Percentiles rank a stretch among this genome's conserved stretches.
Conservation (phyloP, 2,329 filamentous ascomycete species). For the Fusarium citri region DNA sequence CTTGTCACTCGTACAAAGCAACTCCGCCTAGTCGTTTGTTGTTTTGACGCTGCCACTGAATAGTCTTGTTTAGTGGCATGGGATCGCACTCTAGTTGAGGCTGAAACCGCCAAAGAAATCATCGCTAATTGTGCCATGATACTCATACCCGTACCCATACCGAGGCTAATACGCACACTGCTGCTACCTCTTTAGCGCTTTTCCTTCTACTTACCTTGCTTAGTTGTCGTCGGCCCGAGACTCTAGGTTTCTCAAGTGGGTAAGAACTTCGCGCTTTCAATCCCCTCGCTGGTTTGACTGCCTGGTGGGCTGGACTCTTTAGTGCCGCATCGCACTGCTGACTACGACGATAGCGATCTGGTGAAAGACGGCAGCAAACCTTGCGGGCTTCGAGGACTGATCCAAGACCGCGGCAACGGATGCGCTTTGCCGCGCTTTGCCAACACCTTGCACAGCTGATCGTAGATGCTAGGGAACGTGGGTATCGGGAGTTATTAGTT, state of each 20-base stretch:
- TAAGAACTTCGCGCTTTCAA: slow-evolving; percentile 8
- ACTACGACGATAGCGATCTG: slow-evolving; percentile 14
- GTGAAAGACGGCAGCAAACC: neutral
- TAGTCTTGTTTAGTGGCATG: slow-evolving; percentile 17
- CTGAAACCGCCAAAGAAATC: slow-evolving; percentile 33
- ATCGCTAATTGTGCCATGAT: neutral
- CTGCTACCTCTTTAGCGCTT: slow-evolving; percentile 14
- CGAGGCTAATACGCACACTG: neutral
- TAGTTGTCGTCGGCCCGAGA: slow-evolving; percentile 6
- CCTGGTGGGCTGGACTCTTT: slow-evolving; percentile 25
- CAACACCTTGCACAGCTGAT: slow-evolving; percentile 40
- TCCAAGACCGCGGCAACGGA: slow-evolving; percentile 23
- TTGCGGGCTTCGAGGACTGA: slow-evolving; percentile 9
- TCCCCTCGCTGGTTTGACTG: slow-evolving; percentile 16
- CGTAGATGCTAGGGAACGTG: slow-evolving; percentile 28
- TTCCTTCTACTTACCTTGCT: slow-evolving; percentile 1
- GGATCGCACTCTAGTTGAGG: slow-evolving; percentile 31
- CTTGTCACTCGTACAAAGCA: neutral
- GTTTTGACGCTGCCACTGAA: slow-evolving; percentile 1
- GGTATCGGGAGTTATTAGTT: slow-evolving; percentile 20
- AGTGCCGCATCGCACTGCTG: slow-evolving; percentile 24
- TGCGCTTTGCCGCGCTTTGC: slow-evolving; percentile 30
- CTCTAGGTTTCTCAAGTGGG: slow-evolving; percentile 9
- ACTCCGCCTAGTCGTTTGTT: neutral
- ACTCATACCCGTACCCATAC: neutral